Conservation (phyloP, 2,329 filamentous ascomycete species). For the Xylariaceae sp. region DNA sequence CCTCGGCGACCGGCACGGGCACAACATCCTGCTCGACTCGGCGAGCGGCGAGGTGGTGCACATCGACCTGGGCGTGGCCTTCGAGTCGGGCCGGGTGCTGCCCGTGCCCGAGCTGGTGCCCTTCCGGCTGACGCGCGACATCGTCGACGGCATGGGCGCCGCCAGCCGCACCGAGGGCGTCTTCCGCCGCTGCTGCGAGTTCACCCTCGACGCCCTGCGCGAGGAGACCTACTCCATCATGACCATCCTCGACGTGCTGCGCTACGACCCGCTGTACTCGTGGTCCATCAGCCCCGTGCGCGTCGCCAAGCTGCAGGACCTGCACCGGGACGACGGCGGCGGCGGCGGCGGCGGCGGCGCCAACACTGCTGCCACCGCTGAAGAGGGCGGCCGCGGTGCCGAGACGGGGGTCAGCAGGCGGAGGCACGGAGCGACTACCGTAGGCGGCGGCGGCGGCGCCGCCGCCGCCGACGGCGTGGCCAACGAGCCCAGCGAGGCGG, state of each 20-base stretch:
- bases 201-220: constrained; percentile 89
- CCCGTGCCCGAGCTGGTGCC: constrained; percentile 93
- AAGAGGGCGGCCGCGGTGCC: constrained; percentile 19
- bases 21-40: constrained; percentile 91
- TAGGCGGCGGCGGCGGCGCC: background rate
- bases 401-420: constrained; percentile 34
- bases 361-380: too few species aligned
- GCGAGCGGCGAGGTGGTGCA: constrained; percentile 90
- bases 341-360: constrained; percentile 13
- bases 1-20: constrained; percentile 86
- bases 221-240: constrained; percentile 96
- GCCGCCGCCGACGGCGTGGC: constrained; percentile 24
- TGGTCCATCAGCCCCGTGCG: constrained; percentile 79
- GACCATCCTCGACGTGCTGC: constrained; percentile 93
- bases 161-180: constrained; percentile 89
- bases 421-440: constrained; percentile 26
- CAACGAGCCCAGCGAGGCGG: constrained; percentile 67
- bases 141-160: constrained; percentile 93
- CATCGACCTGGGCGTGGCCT: constrained; percentile 93
- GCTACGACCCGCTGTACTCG: constrained; percentile 95
- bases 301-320: constrained; percentile 57
- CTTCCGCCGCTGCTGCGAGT: constrained; percentile 96
- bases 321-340: constrained; percentile 39
- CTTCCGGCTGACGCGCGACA: constrained; percentile 87
- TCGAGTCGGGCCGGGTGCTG: constrained; percentile 91